Conservation (phyloP, 306 rosid species). For the Quercus glauca region DNA sequence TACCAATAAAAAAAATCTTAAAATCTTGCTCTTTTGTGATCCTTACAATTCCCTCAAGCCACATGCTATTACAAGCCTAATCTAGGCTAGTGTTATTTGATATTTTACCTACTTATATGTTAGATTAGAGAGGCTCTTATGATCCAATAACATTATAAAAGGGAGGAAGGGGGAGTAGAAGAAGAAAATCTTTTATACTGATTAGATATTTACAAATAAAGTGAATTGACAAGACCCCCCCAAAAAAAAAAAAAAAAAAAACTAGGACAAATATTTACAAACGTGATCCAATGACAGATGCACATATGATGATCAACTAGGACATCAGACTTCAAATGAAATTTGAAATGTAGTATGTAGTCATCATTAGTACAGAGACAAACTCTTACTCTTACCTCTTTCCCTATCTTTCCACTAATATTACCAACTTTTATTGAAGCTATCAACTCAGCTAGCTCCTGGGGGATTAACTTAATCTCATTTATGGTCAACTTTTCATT, state of each 20-base stretch:
- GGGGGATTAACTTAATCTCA: constrained; percentile 75
- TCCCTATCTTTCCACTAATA: constrained; percentile 94
- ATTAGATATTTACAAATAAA: not conserved
- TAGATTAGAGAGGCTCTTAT: not conserved
- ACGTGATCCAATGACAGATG: not conserved
- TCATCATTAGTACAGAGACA: constrained; percentile 6
- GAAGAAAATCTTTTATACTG: not conserved
- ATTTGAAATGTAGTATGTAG: constrained; percentile 5
- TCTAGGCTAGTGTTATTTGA: not conserved
- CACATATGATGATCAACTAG: not conserved
- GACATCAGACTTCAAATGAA: not conserved
- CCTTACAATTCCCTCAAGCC: not conserved
- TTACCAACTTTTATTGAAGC: constrained; percentile 72
- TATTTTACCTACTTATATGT: not conserved
- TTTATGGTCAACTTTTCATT: constrained; percentile 75
- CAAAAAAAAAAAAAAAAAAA: not conserved
- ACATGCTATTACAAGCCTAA: not conserved
- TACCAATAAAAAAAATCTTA: not conserved
- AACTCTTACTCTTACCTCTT: constrained; percentile 59
- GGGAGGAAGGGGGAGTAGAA: not conserved
- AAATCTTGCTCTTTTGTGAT: not conserved
- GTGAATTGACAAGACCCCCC: not conserved
- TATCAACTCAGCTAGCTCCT: constrained; percentile 81
- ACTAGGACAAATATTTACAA: not conserved
- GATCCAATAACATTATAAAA: not conserved